Percentiles rank a stretch among this genome's conserved stretches.
phyloP scores from a whole-genome alignment of 805 yeast genomes.

The Candida oleophila region DNA sequence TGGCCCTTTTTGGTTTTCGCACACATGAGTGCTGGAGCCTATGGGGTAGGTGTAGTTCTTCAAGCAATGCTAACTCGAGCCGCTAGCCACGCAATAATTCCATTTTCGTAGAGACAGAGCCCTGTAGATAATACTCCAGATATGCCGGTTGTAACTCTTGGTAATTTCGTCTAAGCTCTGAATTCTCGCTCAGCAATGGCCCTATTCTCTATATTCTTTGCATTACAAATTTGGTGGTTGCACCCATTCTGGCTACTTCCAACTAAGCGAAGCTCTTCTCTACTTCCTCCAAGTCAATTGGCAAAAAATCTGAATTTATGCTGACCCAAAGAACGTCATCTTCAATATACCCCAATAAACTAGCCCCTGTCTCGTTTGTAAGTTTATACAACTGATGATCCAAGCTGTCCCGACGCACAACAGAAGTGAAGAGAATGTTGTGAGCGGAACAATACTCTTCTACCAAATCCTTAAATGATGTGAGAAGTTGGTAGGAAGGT shows the following conservation, averaged over 20 bases:
- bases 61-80: too few relatives aligned
- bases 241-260: too few relatives aligned
- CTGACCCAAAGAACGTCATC: conserved; percentile 66
- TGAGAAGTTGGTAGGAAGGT: conserved; percentile 41
- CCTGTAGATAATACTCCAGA: too few relatives aligned
- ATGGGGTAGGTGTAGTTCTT: too few relatives aligned
- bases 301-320: conserved; percentile 35
- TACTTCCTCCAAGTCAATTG: conserved; percentile 38
- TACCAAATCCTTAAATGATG: conserved; percentile 65
- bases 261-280: not conserved
- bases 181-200: too few relatives aligned
- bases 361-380: conserved; percentile 26
- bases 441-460: conserved; percentile 55
- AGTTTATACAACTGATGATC: conserved; percentile 49
- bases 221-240: too few relatives aligned
- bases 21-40: too few relatives aligned
- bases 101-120: too few relatives aligned
- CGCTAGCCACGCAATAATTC: too few relatives aligned
- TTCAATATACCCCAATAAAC: conserved; percentile 49
- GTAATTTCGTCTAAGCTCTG: too few relatives aligned
- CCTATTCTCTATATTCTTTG: too few relatives aligned
- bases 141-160: too few relatives aligned
- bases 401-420: conserved; percentile 28
- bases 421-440: conserved; percentile 43
- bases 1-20: not conserved